These are phyloP conservation scores for Striga asiatica DNA, from an alignment of 257 asterid species.

Conservation along the genomic window DNA sequence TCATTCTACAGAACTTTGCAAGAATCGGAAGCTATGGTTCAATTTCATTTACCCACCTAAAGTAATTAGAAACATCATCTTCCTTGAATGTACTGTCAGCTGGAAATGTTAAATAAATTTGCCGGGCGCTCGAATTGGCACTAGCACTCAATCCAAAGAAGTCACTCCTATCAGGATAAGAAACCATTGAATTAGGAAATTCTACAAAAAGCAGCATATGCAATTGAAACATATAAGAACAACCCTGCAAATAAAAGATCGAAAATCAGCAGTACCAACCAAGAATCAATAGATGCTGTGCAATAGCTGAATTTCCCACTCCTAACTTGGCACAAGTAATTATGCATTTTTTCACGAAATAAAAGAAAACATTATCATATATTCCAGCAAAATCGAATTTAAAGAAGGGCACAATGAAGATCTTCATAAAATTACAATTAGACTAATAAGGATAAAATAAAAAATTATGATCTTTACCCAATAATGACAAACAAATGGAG, in stretches of 20 bases:
- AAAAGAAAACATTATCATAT: no score
- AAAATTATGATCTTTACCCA: no score
- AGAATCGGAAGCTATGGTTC: not conserved
- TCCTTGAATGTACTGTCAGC: slow-evolving; percentile 86
- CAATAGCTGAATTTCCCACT: no score
- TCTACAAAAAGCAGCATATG: no score
- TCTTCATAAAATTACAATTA: not conserved
- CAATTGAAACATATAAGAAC: no score
- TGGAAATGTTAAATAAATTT: slow-evolving; percentile 85
- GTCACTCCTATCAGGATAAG: slow-evolving; percentile 34
- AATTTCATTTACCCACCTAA: slow-evolving; percentile 34
- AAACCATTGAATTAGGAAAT: slow-evolving; percentile 21
- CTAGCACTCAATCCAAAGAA: slow-evolving; percentile 41
- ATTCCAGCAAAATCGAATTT: no score
- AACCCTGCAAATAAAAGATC: not conserved
- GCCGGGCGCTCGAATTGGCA: slow-evolving; percentile 49
- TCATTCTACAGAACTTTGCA: not conserved
- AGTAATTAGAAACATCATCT: slow-evolving; percentile 83
- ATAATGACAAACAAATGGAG: no score
- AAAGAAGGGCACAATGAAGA: no score
- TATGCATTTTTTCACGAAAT: no score
- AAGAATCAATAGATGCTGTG: not conserved
- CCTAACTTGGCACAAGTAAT: no score
- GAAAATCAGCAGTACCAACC: not conserved
- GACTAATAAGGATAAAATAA: not conserved